phyloP scores from a whole-genome alignment of 163 green algal genomes.

The Scenedesmus sp. region DNA sequence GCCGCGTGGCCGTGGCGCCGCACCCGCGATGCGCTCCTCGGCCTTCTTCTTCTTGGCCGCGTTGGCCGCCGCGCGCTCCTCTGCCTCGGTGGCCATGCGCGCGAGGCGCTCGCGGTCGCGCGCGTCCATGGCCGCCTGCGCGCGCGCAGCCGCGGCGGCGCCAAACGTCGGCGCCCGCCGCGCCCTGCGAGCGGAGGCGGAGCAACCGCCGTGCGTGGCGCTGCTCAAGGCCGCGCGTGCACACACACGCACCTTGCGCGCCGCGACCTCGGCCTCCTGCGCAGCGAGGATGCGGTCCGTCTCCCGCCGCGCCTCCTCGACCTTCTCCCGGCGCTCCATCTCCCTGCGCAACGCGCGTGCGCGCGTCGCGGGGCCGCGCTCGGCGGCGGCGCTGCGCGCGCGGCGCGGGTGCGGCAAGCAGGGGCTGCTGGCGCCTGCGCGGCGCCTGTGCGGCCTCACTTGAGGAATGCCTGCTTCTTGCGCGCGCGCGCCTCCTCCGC shows the following conservation, averaged over 20 bases:
- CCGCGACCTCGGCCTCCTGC: slow-evolving; percentile 43
- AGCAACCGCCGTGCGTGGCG: too few relatives aligned
- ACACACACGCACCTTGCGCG: slow-evolving; percentile 22
- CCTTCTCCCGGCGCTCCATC: slow-evolving; percentile 75
- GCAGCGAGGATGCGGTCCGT: slow-evolving; percentile 74
- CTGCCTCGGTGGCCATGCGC: slow-evolving; percentile 64
- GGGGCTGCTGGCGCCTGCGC: too few relatives aligned
- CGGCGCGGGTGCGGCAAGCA: too few relatives aligned
- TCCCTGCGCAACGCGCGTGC: slow-evolving; percentile 59
- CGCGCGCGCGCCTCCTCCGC: slow-evolving; percentile 64
- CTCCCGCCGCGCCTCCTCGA: slow-evolving; percentile 68
- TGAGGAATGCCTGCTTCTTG: slow-evolving; percentile 65
- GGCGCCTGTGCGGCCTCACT: too few relatives aligned
- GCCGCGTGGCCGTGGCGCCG: slow-evolving; percentile 12
- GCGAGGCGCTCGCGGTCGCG: slow-evolving; percentile 63
- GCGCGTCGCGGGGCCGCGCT: too few relatives aligned
- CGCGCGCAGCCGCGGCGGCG: neutral
- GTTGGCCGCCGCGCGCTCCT: slow-evolving; percentile 62
- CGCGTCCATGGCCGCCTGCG: slow-evolving; percentile 72
- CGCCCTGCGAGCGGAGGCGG: too few relatives aligned
- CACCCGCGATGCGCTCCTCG: slow-evolving; percentile 72
- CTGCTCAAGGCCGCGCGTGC: neutral
- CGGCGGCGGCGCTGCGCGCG: too few relatives aligned
- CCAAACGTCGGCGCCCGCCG: too few relatives aligned
- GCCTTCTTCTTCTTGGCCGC: slow-evolving; percentile 70